A percentile compares a stretch with the other conserved stretches of the same genome.
Evolutionary conservation across 2,329 filamentous ascomycete genomes (phyloP).

Genomic region (Aspergillus brunneoviolaceus): DNA sequence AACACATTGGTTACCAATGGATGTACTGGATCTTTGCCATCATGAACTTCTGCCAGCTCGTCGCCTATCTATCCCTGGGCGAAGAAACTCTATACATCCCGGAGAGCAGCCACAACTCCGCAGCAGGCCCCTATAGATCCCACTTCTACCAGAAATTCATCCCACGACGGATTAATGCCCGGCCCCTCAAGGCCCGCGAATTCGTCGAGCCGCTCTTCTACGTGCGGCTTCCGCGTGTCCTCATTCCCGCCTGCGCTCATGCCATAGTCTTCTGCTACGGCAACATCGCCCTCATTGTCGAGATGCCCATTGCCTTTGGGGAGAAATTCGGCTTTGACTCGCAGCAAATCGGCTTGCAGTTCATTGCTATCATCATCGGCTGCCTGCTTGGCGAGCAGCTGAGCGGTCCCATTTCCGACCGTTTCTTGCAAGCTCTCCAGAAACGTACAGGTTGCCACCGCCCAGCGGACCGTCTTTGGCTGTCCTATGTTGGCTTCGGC

Average conservation of each 20-base stretch:
- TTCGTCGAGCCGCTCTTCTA: conserved; percentile 52
- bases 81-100: conserved; percentile 55
- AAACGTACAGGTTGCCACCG: conserved; percentile 29
- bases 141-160: conserved; percentile 37
- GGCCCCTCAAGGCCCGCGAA: conserved; percentile 45
- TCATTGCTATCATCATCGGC: conserved; percentile 57
- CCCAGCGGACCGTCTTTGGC: conserved; percentile 57
- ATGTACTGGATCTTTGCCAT: conserved; percentile 60
- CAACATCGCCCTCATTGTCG: conserved; percentile 55
- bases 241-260: conserved; percentile 54
- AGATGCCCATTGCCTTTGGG: conserved; percentile 59
- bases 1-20: conserved; percentile 55
- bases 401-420: conserved; percentile 54
- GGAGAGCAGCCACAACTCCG: conserved; percentile 34
- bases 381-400: conserved; percentile 59
- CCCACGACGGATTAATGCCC: conserved; percentile 49
- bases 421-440: conserved; percentile 47
- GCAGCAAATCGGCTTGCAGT: conserved; percentile 59
- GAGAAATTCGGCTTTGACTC: conserved; percentile 57
- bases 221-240: conserved; percentile 44
- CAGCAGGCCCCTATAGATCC: conserved; percentile 26
- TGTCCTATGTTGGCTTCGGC: conserved; percentile 54
- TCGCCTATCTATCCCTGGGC: conserved; percentile 54
- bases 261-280: conserved; percentile 57
- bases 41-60: conserved; percentile 54